A percentile compares a stretch with the other conserved stretches of the same genome.
Evolutionary conservation across 2,329 filamentous ascomycete species (phyloP).

Genomic region (Trichophyton benhamiae): DNA sequence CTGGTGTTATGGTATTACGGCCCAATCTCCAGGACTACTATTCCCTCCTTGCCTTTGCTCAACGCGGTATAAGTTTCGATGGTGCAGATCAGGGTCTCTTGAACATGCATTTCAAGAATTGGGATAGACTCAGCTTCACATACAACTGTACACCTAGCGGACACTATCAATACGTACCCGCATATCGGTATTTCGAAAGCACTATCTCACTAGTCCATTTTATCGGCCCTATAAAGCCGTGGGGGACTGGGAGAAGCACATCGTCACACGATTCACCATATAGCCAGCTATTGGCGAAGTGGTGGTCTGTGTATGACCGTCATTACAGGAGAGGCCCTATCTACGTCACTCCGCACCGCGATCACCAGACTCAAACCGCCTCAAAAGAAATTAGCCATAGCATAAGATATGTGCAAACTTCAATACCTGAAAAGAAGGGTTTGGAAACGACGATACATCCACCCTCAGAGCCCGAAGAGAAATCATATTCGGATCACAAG

Average conservation of each 20-base stretch:
- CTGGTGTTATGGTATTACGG: constrained; percentile 84
- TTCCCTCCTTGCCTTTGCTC: constrained; percentile 69
- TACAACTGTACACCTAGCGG: constrained; percentile 97
- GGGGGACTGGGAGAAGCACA: constrained; percentile 48
- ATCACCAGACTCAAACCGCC: not conserved
- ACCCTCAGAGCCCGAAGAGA: no score
- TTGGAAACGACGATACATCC: not conserved
- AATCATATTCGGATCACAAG: no score
- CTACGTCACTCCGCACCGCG: not conserved
- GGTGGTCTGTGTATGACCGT: constrained; percentile 90
- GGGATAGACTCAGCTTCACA: constrained; percentile 79
- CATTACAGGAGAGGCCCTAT: constrained; percentile 49
- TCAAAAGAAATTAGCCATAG: not conserved
- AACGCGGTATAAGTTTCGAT: constrained; percentile 84
- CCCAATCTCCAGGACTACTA: constrained; percentile 82
- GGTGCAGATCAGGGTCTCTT: constrained; percentile 91
- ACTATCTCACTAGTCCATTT: constrained; percentile 88
- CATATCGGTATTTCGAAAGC: constrained; percentile 83
- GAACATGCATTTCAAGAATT: constrained; percentile 84
- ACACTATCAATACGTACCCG: constrained; percentile 94
- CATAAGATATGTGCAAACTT: not conserved
- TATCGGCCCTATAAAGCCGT: constrained; percentile 84
- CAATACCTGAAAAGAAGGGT: not conserved
- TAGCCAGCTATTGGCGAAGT: constrained; percentile 70
- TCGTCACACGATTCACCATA: constrained; percentile 40